Evolutionary conservation across 2,329 filamentous ascomycete species (phyloP).

Genomic region (Colletotrichum lini): DNA sequence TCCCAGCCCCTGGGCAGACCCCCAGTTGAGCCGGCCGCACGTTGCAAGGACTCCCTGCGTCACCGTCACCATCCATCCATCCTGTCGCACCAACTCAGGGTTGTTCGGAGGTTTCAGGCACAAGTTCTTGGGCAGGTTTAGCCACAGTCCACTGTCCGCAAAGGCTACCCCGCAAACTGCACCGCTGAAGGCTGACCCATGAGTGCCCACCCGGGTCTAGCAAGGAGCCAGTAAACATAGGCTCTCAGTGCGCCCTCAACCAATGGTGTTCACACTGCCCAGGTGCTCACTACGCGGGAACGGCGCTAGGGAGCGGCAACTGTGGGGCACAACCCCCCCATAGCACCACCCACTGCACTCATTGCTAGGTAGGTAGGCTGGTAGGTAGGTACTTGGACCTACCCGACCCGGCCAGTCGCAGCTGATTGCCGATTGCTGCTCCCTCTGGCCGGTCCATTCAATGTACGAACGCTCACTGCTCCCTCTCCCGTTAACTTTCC

Average conservation of each 20-base stretch:
- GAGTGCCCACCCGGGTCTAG: not conserved
- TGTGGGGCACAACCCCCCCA: slow-evolving; percentile 16
- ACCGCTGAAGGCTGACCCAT: slow-evolving; percentile 19
- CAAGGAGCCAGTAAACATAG: slow-evolving; percentile 5
- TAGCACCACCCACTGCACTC: slow-evolving; percentile 12
- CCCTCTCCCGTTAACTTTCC: slow-evolving; percentile 2
- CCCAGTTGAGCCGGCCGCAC: not conserved
- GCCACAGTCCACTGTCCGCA: slow-evolving; percentile 6
- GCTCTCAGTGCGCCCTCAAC: not conserved
- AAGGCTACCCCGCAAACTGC: slow-evolving; percentile 39
- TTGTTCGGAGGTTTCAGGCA: slow-evolving; percentile 37
- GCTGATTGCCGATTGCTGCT: slow-evolving; percentile 36
- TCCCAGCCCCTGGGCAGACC: not conserved
- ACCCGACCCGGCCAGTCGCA: slow-evolving; percentile 32
- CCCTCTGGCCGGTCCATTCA: slow-evolving; percentile 32
- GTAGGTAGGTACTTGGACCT: not conserved
- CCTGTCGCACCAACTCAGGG: slow-evolving; percentile 17
- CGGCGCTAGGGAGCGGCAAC: slow-evolving; percentile 31
- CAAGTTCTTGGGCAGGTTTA: slow-evolving; percentile 1
- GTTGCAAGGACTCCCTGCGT: slow-evolving; percentile 18
- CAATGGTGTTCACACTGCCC: slow-evolving; percentile 1
- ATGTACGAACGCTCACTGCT: slow-evolving; percentile 17
- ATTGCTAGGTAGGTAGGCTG: slow-evolving; percentile 3
- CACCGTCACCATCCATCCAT: not conserved
- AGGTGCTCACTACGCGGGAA: slow-evolving; percentile 10